Base-by-base conservation (phyloP, 257 asterid species). In the Nicotiana paniculata region DNA sequence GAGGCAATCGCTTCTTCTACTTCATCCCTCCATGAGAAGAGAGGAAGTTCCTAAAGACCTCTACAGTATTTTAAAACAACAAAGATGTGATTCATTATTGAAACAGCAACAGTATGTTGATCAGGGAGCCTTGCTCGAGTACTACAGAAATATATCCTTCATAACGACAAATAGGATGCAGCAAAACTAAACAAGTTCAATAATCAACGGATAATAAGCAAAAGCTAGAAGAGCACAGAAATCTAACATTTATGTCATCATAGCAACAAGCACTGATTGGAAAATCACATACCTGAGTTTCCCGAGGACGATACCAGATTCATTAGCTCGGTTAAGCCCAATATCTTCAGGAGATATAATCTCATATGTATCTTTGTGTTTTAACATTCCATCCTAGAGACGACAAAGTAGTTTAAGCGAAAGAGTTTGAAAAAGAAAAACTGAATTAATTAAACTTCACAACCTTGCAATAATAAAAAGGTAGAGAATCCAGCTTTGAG, bases 281-380 rank as follows among this genome's bases (percentile, higher is more conserved):
- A 18, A 81, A 64, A 78, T 78, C 83, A 81, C 86, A 81, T 85
- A 94, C 99, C 99, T 94, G 81, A 96, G 97, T 91, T 96, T 96
- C 70, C 99, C 99, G 2, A 96, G 99, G 84, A 93, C 97, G 84
- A 96, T 94, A 68, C 99, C 99, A 83, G 97, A 96, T 85, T 96
- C 97, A 83, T 85, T 94, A 76, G 92, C 88, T 54, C 98, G 97
- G 43, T 86, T 85, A 85, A 94, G 98, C 85, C 99, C 99, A 87
- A 96, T 88, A 90, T 96, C 99, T 87, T 96, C 97, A 57, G 98
- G 98, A 84, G 98, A 89, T 37, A 96, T 94, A 66, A 94, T 96
- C 89, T 96, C 99, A 86, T 96, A 96, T 51, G 99, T 96, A 81
- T 86, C 89, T 88, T 90, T 94, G 86, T 94, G 87, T 89, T 96